Percentiles rank a stretch among this genome's conserved stretches.
Evolutionary conservation across 306 rosid genomes (phyloP).

Genomic region (Medicago arabica): DNA sequence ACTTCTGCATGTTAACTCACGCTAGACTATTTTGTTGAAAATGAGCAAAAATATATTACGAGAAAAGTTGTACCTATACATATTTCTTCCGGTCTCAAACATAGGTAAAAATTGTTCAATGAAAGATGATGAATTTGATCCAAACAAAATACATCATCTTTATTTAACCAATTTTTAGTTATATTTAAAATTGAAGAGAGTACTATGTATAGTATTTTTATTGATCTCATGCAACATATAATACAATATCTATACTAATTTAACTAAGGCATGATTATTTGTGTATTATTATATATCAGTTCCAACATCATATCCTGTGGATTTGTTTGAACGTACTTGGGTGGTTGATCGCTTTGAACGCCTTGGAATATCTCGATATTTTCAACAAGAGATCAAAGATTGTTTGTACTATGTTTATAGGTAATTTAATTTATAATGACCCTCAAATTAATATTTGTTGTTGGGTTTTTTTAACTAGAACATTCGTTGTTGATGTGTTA

Average conservation of each 20-base stretch:
- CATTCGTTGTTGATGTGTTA: too few relatives aligned
- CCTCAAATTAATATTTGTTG: too few relatives aligned
- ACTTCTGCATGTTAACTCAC: too few relatives aligned
- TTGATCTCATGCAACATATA: background rate
- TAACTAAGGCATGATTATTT: background rate
- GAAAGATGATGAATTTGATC: too few relatives aligned
- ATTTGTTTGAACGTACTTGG: constrained; percentile 90
- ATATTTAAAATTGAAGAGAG: too few relatives aligned
- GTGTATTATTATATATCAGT: constrained; percentile 43
- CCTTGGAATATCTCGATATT: constrained; percentile 75
- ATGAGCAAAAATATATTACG: too few relatives aligned
- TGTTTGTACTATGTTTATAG: constrained; percentile 66
- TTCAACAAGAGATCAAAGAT: constrained; percentile 64
- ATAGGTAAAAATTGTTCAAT: too few relatives aligned
- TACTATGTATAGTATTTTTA: background rate
- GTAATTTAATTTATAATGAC: too few relatives aligned
- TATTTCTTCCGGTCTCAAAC: too few relatives aligned
- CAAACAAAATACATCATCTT: background rate
- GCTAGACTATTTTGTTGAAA: too few relatives aligned
- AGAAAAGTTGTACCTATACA: too few relatives aligned
- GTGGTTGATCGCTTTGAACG: constrained; percentile 80
- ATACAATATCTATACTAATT: background rate
- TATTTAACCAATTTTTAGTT: background rate
- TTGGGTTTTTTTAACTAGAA: too few relatives aligned
- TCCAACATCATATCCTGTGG: constrained; percentile 87